Evolutionary conservation across 2,329 filamentous ascomycete species (phyloP).

Genomic region (Trichophyton equinum): DNA sequence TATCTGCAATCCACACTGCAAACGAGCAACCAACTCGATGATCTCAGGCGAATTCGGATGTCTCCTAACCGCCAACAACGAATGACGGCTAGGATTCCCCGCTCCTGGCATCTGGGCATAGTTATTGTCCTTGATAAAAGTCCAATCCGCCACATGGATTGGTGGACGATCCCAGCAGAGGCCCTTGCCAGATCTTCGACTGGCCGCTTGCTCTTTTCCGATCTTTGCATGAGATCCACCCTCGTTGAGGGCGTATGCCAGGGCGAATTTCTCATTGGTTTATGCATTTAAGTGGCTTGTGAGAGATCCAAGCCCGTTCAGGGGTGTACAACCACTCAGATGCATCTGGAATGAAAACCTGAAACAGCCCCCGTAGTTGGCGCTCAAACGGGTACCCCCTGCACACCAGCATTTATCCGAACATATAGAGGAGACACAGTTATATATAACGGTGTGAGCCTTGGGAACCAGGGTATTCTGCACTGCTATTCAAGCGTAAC

Average conservation of each 20-base stretch:
- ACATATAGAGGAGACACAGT: neutral
- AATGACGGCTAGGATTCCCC: slow-evolving; percentile 1
- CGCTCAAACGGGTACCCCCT: neutral
- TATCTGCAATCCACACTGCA: neutral
- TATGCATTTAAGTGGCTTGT: neutral
- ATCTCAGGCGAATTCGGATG: neutral
- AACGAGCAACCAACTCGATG: neutral
- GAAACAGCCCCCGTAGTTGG: neutral
- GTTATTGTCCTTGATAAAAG: neutral
- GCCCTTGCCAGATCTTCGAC: neutral
- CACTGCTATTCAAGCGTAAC: neutral
- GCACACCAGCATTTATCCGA: neutral
- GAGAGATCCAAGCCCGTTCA: neutral
- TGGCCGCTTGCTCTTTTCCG: neutral
- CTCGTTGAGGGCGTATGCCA: neutral
- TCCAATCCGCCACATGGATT: neutral
- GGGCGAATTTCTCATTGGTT: slow-evolving; percentile 1
- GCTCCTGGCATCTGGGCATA: neutral
- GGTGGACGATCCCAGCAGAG: neutral
- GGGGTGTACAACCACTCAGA: neutral
- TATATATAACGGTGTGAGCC: neutral
- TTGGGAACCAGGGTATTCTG: neutral
- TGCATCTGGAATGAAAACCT: neutral
- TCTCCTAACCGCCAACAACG: neutral
- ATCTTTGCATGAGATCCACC: neutral